phyloP scores from a whole-genome alignment of 495 filamentous ascomycete genomes.

The Penicillium chermesinum region DNA sequence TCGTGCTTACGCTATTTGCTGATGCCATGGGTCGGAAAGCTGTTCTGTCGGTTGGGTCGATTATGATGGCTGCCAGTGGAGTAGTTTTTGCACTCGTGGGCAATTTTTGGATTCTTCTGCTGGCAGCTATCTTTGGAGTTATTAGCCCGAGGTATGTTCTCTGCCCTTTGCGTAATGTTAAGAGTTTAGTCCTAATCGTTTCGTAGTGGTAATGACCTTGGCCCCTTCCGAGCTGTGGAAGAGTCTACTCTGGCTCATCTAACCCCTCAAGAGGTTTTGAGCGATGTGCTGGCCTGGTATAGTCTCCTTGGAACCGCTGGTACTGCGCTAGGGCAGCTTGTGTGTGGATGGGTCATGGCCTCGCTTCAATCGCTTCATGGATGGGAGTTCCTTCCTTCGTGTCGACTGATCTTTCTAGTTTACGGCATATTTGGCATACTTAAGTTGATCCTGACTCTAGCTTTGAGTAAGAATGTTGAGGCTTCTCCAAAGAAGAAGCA shows the following conservation, averaged over 20 bases:
- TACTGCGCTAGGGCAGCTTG: slow-evolving; percentile 58
- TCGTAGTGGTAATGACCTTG: slow-evolving; percentile 67
- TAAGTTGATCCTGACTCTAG: slow-evolving; percentile 57
- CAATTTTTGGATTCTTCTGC: slow-evolving; percentile 70
- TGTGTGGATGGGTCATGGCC: slow-evolving; percentile 61
- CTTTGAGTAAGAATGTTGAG: slow-evolving; percentile 59
- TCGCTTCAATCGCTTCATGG: slow-evolving; percentile 40
- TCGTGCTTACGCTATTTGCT: slow-evolving; percentile 68
- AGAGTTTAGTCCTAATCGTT: no score
- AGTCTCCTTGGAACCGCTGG: slow-evolving; percentile 60
- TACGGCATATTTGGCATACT: slow-evolving; percentile 64
- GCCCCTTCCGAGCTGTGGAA: slow-evolving; percentile 80
- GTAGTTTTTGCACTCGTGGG: slow-evolving; percentile 59
- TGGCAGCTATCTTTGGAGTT: slow-evolving; percentile 73
- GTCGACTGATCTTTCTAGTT: slow-evolving; percentile 62
- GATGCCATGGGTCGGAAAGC: slow-evolving; percentile 66
- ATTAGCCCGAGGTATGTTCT: slow-evolving; percentile 62
- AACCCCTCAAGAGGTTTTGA: slow-evolving; percentile 51
- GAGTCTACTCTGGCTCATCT: slow-evolving; percentile 76
- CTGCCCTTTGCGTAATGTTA: no score
- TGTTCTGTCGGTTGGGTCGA: slow-evolving; percentile 63
- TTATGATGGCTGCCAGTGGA: slow-evolving; percentile 64
- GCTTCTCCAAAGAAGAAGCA: slow-evolving; percentile 26
- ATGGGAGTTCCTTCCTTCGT: slow-evolving; percentile 56
- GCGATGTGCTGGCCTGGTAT: slow-evolving; percentile 83